Evolutionary conservation across 2,329 filamentous ascomycete genomes (phyloP), one percentile per base, ranked within the genome.

Genomic region (Metarhizium anisopliae): DNA sequence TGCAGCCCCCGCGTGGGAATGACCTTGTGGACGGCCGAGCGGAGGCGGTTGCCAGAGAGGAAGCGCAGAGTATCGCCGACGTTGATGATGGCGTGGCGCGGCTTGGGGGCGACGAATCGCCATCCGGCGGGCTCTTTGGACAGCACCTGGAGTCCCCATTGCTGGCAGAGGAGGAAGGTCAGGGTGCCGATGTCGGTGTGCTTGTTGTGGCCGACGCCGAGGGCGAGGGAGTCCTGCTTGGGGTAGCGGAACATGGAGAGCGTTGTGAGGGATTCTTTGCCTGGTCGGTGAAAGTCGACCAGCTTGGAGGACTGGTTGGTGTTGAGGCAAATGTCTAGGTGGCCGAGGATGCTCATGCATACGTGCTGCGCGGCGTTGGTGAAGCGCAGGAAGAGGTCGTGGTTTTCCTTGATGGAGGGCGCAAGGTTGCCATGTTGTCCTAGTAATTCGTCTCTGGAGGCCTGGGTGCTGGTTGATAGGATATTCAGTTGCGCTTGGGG

Each of bases 61-160:
- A 59, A 59, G 20, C 58, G 55, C 47, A 59, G 53, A 30, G 55
- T 54, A 38, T 59, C 58, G 1, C 29, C 55, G 36, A 59, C 53
- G 42, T 59, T 59, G 45, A 57, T 50, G 16, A 59, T 52, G 16
- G 55, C 58, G 49, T 57, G 53, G 10, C 53, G 50, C 2, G 58
- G 58, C 8, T 36, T 35, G 10, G 58, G 51, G 16, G 13, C 16
- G 7, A 59, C 55, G 14, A 51, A 59, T 42, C 51, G 53, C 58
- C 58, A 59, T 14, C 18, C 20, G n/a, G 38, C 51, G 18, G 59
- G 54, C 1, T 56, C 59, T 2, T 77, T 77, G 1, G 76, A 75
- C 2, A 74, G 74, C 59, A 81, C 73, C 65, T 83, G 79, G 45
- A 82, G 72, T 2, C 79, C 79, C 74, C 75, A 78, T 67, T 80